phyloP scores from a whole-genome alignment of 208 protist genomes.

The Jaenimonas drosophilae region DNA sequence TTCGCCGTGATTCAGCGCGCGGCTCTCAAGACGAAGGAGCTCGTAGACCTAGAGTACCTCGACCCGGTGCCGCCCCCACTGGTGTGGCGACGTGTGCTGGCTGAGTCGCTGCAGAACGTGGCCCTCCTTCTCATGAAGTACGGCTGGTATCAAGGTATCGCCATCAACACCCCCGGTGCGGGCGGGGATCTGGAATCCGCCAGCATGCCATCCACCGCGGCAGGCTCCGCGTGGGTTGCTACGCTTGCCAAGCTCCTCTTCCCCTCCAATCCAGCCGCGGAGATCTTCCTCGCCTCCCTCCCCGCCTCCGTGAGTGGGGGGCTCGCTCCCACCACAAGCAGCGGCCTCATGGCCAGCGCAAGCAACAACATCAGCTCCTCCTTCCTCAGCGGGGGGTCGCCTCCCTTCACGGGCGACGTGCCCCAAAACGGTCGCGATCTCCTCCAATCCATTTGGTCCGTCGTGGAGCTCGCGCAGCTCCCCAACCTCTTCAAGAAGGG shows the following conservation, averaged over 20 bases:
- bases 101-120: constrained; percentile 23
- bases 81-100: constrained; percentile 21
- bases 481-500: not conserved
- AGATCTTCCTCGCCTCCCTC: too few relatives aligned
- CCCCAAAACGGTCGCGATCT: not conserved
- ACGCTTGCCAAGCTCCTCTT: not conserved
- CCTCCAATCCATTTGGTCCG: not conserved
- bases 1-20: constrained; percentile 30
- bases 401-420: not conserved
- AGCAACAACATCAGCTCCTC: not conserved
- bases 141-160: constrained; percentile 29
- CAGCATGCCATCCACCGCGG: too few relatives aligned
- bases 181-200: not conserved
- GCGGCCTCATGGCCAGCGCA: not conserved
- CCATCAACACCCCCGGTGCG: not conserved
- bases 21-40: constrained; percentile 30
- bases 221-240: not conserved
- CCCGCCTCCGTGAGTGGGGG: not conserved
- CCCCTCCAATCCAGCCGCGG: too few relatives aligned
- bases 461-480: not conserved
- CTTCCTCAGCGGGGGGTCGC: not conserved
- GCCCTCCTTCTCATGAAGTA: constrained; percentile 23
- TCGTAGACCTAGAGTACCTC: constrained; percentile 61
- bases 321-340: not conserved
- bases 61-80: constrained; percentile 52